A percentile compares a stretch with the other conserved stretches of the same genome.
Conservation (phyloP, 345 rosid genomes). For the Citrus sp. region DNA sequence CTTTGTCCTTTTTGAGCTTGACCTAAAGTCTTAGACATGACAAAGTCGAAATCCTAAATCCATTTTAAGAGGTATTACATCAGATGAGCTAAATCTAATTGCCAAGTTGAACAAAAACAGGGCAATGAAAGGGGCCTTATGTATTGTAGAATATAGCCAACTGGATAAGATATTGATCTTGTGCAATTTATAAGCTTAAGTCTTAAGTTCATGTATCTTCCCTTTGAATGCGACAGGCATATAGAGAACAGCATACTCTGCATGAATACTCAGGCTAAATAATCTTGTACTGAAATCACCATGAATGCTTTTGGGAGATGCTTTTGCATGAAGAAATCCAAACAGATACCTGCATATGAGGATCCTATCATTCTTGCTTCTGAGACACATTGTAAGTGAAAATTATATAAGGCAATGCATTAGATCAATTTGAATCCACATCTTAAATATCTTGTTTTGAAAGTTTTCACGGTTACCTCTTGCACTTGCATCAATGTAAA, state of each 20-base stretch:
- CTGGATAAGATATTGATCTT: background rate
- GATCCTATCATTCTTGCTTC: conserved; percentile 64
- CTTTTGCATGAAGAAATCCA: conserved; percentile 41
- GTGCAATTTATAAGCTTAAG: background rate
- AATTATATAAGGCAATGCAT: background rate
- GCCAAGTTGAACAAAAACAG: background rate
- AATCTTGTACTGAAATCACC: background rate
- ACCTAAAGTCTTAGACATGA: too few relatives aligned
- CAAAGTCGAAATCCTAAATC: background rate
- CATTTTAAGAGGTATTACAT: background rate
- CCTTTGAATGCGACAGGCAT: conserved; percentile 10
- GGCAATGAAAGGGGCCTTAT: too few relatives aligned
- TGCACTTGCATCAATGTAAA: background rate
- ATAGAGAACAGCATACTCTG: background rate
- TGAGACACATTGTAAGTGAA: conserved; percentile 73
- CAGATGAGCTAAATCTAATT: background rate
- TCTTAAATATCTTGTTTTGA: background rate
- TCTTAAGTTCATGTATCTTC: conserved; percentile 1
- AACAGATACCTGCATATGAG: conserved; percentile 35
- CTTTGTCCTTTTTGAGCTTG: too few relatives aligned
- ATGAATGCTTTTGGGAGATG: conserved; percentile 50
- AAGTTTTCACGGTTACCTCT: background rate
- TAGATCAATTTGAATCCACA: background rate
- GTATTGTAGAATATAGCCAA: background rate
- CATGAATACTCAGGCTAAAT: background rate